Conservation (phyloP, 1,284 basidiomycete genomes). For the Malassezia furfur region DNA sequence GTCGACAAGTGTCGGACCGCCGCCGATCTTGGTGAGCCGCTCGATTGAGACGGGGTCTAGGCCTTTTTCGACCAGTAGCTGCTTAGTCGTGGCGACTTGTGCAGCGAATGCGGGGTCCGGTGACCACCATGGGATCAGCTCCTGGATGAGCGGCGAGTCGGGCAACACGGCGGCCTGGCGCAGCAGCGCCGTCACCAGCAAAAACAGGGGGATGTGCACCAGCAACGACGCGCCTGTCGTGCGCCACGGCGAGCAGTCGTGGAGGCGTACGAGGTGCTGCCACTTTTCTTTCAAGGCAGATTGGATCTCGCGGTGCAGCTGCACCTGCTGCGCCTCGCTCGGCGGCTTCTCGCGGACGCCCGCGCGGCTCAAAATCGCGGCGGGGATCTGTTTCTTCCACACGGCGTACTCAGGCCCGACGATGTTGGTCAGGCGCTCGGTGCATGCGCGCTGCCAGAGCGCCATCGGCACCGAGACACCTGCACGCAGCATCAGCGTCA, state of each 20-base stretch:
- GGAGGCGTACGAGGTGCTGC: conserved; percentile 22
- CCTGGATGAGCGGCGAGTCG: conserved; percentile 22
- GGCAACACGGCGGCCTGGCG: conserved; percentile 28
- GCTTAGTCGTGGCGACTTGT: conserved; percentile 27
- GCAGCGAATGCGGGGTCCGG: conserved; percentile 29
- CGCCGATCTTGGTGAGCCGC: conserved; percentile 26
- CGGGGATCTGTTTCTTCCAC: conserved; percentile 51
- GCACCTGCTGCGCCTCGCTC: conserved; percentile 49
- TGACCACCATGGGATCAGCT: conserved; percentile 41
- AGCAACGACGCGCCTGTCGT: conserved; percentile 32
- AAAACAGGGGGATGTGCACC: conserved; percentile 36
- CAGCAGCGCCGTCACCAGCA: conserved; percentile 31
- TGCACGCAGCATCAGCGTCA: conserved; percentile 61
- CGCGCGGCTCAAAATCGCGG: conserved; percentile 33
- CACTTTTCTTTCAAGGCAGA: conserved; percentile 24
- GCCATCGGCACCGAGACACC: conserved; percentile 63
- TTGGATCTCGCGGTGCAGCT: conserved; percentile 45
- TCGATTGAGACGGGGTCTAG: conserved; percentile 26
- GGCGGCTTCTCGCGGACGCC: not conserved
- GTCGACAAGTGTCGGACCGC: conserved; percentile 35
- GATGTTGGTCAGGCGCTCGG: conserved; percentile 59
- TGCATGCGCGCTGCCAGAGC: conserved; percentile 65
- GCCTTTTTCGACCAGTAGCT: conserved; percentile 35
- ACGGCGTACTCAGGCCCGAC: conserved; percentile 61
- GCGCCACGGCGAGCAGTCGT: conserved; percentile 33